Evolutionary conservation across 345 rosid genomes (phyloP).

Genomic region (Stellera chamaejasme): DNA sequence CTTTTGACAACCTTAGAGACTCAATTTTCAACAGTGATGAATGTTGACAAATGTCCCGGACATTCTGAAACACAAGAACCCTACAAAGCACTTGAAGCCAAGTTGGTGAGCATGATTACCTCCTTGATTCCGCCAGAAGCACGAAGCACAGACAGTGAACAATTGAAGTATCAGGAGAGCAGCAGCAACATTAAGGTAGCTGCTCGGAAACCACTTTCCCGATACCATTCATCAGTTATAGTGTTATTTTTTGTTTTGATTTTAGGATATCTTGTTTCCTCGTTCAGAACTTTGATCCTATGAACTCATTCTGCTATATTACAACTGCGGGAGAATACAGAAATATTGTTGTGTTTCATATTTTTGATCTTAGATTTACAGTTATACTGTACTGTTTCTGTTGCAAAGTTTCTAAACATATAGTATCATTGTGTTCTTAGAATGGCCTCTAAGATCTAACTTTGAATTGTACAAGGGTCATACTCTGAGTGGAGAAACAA

Average conservation of each 20-base stretch:
- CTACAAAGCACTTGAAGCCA: constrained; percentile 38
- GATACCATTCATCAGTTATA: constrained; percentile 36
- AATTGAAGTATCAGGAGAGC: constrained; percentile 21
- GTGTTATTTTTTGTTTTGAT: constrained; percentile 31
- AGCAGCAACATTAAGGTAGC: constrained; percentile 65
- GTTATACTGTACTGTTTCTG: background rate
- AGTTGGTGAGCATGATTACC: constrained; percentile 31
- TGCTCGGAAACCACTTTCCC: constrained; percentile 44
- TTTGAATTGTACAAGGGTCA: constrained; percentile 55
- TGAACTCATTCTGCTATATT: constrained; percentile 14
- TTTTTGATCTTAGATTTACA: too few species aligned
- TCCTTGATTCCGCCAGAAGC: constrained; percentile 33
- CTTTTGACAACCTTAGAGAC: constrained; percentile 61
- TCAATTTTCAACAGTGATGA: constrained; percentile 27
- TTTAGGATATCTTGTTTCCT: constrained; percentile 37
- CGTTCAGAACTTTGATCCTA: constrained; percentile 23
- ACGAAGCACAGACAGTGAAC: constrained; percentile 17
- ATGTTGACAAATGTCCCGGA: constrained; percentile 20
- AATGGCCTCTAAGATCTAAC: constrained; percentile 27
- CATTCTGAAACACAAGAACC: constrained; percentile 32
- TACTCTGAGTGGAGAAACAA: constrained; percentile 30
- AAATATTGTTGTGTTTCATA: background rate
- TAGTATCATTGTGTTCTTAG: background rate
- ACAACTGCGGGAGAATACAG: background rate
- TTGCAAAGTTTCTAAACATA: background rate